Evolutionary conservation across 768 basidiomycete species (phyloP), one percentile per base, ranked within the genome.

Genomic region (Chalciporus piperatus): DNA sequence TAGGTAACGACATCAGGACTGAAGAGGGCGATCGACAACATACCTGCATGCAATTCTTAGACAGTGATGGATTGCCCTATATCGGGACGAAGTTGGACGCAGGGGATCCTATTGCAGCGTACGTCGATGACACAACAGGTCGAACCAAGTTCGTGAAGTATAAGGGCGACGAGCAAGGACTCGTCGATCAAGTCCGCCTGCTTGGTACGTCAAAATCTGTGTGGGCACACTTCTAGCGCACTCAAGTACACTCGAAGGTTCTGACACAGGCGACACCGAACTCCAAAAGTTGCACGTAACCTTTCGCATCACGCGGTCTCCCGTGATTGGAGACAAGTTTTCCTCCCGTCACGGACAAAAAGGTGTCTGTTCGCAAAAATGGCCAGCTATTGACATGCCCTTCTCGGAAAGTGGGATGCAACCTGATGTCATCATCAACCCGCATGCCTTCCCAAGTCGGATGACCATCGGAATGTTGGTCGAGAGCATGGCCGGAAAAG

Each of bases 391-490:
- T 59, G 97, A 99, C 67, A 98, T 99, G 97, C 97, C 97, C 13
- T 98, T 99, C 79, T 87, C 85, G 61, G 97, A 99, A 74, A 96
- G 92, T 51, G 97, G 97, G 14, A 94, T 99, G 81, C 96, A 98
- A 70, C 97, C 97, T 1, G 97, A 99, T 70, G 84, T 99, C 45
- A 98, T 99, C 69, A 98, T 99, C 76, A 99, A 99, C 72, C 97
- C 97, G 32, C 97, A 99, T 68, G 97, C 97, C 14, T 99, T 99
- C 78, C 97, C 97, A 2, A 90, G 87, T 77, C 91, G 97, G 60
- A 99, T 99, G 97, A 99, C 97, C 1, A 99, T 99, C 61, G 97
- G 97, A 52, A 99, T 99, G 97, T 85, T 99, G 67, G 93, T 99
- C 51, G 97, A 99, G 77, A 96, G 92, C 71, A 86, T 98, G 85